These are phyloP conservation scores for Penicillium sp. DNA, from an alignment of 2,329 filamentous ascomycete genomes.

Conservation along the genomic window DNA sequence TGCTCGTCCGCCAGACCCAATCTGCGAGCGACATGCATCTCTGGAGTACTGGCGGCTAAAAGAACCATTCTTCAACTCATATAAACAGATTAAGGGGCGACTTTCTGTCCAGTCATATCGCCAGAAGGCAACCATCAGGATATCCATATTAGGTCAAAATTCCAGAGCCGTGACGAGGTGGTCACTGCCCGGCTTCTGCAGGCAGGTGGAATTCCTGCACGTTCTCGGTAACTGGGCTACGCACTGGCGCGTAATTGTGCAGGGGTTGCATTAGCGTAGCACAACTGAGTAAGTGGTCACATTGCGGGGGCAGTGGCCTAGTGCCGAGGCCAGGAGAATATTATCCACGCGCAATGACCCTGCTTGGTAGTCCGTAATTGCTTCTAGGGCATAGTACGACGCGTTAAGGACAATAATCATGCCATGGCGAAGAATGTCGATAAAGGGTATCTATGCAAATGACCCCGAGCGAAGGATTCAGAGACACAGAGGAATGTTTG, in stretches of 20 bases:
- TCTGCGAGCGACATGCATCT: background rate
- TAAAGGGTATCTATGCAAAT: too few relatives aligned
- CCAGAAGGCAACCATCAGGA: background rate
- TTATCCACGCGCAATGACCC: background rate
- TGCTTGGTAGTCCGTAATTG: background rate
- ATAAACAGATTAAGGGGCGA: background rate
- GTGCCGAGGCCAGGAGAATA: background rate
- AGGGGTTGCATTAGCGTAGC: constrained; percentile 2
- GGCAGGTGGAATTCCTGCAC: background rate
- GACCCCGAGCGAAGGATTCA: too few relatives aligned
- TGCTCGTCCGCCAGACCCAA: background rate
- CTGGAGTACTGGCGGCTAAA: background rate
- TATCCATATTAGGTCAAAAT: background rate
- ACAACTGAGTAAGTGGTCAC: background rate
- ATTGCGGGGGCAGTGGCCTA: background rate
- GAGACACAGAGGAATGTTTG: too few relatives aligned
- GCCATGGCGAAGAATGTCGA: too few relatives aligned
- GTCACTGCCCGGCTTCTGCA: background rate
- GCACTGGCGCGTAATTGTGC: background rate
- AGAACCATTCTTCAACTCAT: background rate
- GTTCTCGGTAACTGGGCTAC: background rate
- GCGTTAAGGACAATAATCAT: background rate
- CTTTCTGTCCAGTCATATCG: background rate
- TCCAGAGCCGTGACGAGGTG: constrained; percentile 3
- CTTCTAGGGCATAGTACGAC: background rate